A percentile compares a stretch with the other conserved stretches of the same genome.
Evolutionary conservation across 495 filamentous ascomycete genomes (phyloP).

Genomic region (Penicillium silybi): DNA sequence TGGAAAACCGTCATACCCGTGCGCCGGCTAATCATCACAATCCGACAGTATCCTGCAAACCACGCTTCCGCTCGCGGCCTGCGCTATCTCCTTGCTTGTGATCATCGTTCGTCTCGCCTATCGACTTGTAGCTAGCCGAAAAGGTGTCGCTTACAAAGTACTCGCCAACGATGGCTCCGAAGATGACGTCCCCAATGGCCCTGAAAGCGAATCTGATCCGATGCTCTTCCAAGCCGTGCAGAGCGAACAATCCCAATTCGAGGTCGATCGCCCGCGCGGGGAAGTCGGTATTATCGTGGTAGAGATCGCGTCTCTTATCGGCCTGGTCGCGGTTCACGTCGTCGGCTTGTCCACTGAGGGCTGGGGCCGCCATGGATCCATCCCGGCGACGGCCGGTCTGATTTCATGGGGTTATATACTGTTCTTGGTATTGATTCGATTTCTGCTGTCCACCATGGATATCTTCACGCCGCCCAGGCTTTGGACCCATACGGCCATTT

Average conservation of each 20-base stretch:
- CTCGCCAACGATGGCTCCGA: conserved; percentile 39
- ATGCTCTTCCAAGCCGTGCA: conserved; percentile 60
- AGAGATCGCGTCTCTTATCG: conserved; percentile 72
- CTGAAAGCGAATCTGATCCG: conserved; percentile 62
- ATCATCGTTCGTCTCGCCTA: conserved; percentile 55
- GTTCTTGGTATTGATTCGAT: conserved; percentile 65
- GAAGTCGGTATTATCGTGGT: conserved; percentile 64
- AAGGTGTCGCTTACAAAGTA: conserved; percentile 30
- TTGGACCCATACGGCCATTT: conserved; percentile 87
- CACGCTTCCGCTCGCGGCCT: conserved; percentile 69
- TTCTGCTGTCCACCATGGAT: conserved; percentile 65
- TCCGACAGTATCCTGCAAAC: conserved; percentile 67
- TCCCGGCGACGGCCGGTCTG: conserved; percentile 63
- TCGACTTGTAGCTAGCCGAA: conserved; percentile 41
- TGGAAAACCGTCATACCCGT: conserved; percentile 2
- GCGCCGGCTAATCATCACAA: conserved; percentile 14
- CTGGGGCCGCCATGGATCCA: conserved; percentile 51
- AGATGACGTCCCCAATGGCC: conserved; percentile 44
- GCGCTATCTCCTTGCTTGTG: conserved; percentile 64
- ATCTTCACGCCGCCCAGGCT: conserved; percentile 62
- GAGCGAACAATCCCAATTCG: conserved; percentile 63
- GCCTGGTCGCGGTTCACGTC: conserved; percentile 63
- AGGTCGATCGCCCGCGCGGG: conserved; percentile 71
- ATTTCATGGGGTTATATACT: conserved; percentile 79
- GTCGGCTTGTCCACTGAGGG: conserved; percentile 51